Conservation (phyloP, 306 rosid genomes). For the Dalbergia cultrata region DNA sequence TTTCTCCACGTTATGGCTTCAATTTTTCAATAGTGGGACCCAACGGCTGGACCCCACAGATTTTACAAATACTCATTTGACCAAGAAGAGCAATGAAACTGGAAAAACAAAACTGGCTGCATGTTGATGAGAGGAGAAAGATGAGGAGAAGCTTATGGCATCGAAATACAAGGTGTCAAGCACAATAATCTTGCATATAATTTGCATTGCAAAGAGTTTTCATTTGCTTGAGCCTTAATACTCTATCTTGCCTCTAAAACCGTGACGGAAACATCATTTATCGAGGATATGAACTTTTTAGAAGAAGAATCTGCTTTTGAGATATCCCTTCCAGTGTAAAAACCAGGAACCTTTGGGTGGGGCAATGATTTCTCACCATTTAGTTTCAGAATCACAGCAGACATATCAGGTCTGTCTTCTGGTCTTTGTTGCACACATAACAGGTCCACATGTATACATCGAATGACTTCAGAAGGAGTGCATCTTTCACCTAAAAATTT, state of each 20-base stretch:
- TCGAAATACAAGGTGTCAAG: too few relatives aligned
- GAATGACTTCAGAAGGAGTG: background rate
- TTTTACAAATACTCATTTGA: too few relatives aligned
- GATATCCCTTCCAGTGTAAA: slow-evolving; percentile 12
- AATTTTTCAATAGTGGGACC: too few relatives aligned
- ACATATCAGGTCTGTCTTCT: slow-evolving; percentile 50
- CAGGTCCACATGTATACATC: slow-evolving; percentile 37
- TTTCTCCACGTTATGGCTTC: too few relatives aligned
- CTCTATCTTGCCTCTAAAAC: slow-evolving; percentile 40
- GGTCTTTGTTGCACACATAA: slow-evolving; percentile 47
- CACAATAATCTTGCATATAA: background rate
- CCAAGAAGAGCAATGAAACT: too few relatives aligned
- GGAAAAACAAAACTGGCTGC: too few relatives aligned
- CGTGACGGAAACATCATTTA: slow-evolving; percentile 11
- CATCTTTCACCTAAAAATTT: background rate
- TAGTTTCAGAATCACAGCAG: slow-evolving; percentile 42
- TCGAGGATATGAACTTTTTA: background rate
- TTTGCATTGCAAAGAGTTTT: background rate
- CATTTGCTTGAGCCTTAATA: background rate
- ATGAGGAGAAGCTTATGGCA: too few relatives aligned
- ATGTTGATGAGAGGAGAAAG: too few relatives aligned
- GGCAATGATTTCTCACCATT: slow-evolving; percentile 39
- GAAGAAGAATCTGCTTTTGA: too few relatives aligned
- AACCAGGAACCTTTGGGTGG: slow-evolving; percentile 30
- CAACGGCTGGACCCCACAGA: too few relatives aligned